Conservation (phyloP, 169 alveolate species). For the Perkinsus chesapeaki region DNA sequence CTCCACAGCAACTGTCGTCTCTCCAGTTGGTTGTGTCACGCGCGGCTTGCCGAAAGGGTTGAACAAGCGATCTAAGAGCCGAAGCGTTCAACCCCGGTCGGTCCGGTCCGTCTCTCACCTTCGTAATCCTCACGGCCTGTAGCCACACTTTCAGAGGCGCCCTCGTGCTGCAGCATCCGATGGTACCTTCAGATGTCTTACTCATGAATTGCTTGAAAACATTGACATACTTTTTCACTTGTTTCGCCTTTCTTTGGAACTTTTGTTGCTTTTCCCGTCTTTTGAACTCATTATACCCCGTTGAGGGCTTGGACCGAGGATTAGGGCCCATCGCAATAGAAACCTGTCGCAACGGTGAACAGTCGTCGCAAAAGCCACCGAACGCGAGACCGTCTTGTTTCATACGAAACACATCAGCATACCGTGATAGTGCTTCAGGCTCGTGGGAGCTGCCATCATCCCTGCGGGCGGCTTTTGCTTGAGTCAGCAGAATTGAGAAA, state of each 20-base stretch:
- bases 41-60: neutral
- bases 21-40: neutral
- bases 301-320: neutral
- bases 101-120: neutral
- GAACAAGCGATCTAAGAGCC: neutral
- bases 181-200: neutral
- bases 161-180: conserved; percentile 2
- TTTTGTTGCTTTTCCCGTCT: neutral
- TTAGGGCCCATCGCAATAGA: too few species aligned
- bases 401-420: neutral
- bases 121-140: neutral
- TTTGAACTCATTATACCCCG: neutral
- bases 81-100: neutral
- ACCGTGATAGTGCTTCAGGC: neutral
- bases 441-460: too few species aligned
- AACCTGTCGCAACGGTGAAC: neutral
- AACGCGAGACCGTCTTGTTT: neutral
- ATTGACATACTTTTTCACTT: neutral
- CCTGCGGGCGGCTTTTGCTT: too few species aligned
- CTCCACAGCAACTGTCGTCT: neutral
- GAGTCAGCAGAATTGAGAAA: neutral
- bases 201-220: neutral
- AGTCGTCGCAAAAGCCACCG: neutral
- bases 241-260: neutral
- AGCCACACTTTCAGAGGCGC: neutral